Base-by-base conservation (phyloP, 2,329 filamentous ascomycete genomes). In the Xylariaceae sp. region DNA sequence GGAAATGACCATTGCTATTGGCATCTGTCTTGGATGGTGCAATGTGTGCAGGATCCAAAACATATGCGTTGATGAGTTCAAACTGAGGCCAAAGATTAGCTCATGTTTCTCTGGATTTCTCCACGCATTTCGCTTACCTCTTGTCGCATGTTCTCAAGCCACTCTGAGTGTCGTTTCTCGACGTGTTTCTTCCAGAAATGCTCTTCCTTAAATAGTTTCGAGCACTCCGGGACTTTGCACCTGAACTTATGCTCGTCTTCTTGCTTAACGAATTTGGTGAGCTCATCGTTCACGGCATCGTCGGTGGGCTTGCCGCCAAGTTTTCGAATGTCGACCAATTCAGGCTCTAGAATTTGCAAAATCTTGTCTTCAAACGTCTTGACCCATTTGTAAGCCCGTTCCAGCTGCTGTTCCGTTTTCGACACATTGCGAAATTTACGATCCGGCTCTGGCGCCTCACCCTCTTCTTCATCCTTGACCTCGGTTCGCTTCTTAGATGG, bases 341-440 rank as follows among this genome's bases (percentile, higher is more conserved):
- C 89, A 0, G 94, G 94, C 61, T 97, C 92, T 13, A 99, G 79
- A 44, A 97, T 88, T 69, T 96, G 92, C 68, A 89, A 77, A 48
- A 99, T 80, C 74, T 99, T 99, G 67, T 99, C 94, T 68, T 99
- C 94, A 65, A 96, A 99, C 0, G 94, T 97, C 76, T 88, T 95
- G 56, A 99, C 95, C 94, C 95, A 99, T 67, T 97, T 99, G 75
- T 91, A 97, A 0, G 94, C 94, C 53, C 92, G 87, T 66, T 95
- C 88, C 13, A 97, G 82, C 68, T 97, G 94, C 69, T 95, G 90
- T 65, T 96, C 91, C 4, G 85, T 84, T 74, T 95, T 96, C 47
- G 80, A 84, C 21, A 84, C 79, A 55, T 82, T 85, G 52, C 83
- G 80, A 58, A 86, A 85, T 65, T 89, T 91, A 66, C 88, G 88